Base-by-base conservation (phyloP, 345 rosid species). In the Eucalyptus camaldulensis region DNA sequence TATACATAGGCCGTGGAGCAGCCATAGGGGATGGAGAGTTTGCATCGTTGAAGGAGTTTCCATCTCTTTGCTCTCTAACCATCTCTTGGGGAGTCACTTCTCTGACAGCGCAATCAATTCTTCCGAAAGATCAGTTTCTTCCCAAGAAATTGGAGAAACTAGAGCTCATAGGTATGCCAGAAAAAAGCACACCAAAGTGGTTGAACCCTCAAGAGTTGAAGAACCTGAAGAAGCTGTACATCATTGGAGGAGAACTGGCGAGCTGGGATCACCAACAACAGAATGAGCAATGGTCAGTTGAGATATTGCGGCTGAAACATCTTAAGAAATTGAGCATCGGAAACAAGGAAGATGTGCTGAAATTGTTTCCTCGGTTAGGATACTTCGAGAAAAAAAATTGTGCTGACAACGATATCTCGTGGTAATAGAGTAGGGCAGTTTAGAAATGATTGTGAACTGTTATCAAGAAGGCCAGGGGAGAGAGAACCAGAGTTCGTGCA, bases 11-110 rank as follows among this genome's bases (percentile, higher is more conserved):
- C 33, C 47, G 86, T 8, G 85, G 76, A 29, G 86, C 88, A 88
- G 76, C 94, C 94, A 31, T 86, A 91, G 27, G 90, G 93, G 88
- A 95, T 92, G 87, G 89, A 92, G 65, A 93, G 40, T 86, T 90
- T 22, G 8, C 14, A 5, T 22, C 1, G 27, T 51, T 90, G 54
- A 49, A 65, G 50, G 33, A 2, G 7, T 1, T 88, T 22, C 4
- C n/a, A 21, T 45, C 60, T 2, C 91, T 90, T 69, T 53, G 40
- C 29, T 47, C 83, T 85, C 49, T 90, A 22, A 90, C 89, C 13
- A 67, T 90, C 13, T 62, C 86, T 27, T 90, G 89, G 91, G 89
- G 91, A 69, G 89, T 49, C 33, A 87, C 31, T 60, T 24, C 62
- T 56, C 27, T 56, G 29, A 0, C 15, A 0, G 0, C 7, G 16